Base-by-base conservation (phyloP, 2,329 filamentous ascomycete genomes). In the Chlorencoelia australis region DNA sequence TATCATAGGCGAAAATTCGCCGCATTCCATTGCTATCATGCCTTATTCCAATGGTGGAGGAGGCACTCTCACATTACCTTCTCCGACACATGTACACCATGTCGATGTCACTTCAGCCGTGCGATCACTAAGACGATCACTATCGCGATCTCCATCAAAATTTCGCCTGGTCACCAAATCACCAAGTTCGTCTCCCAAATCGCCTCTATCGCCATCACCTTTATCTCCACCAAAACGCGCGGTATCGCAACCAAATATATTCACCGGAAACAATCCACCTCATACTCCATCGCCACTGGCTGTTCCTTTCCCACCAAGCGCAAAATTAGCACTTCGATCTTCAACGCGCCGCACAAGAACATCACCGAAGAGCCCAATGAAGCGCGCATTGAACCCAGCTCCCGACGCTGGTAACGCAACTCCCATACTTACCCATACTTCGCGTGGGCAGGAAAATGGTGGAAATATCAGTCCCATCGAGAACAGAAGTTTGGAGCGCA, bases 121-220 rank as follows among this genome's bases (percentile, higher is more conserved):
- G 45, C 75, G 85, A 55, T 83, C 86, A 52, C 68, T 95, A 40
- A 75, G 88, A 47, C 82, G 86, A 50, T 94, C 89, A 17, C 69
- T 95, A 45, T 95, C 88, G 39, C 75, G 87, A 51, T 95, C 89
- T n/a, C 89, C 89, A 84, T 94, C 89, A 20, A 94, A 91, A 59
- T 89, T 91, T 58, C 71, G 74, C 39, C 65, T 93, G 35, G 65
- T 74, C 48, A 67, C 63, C 9, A 58, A 54, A 40, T 54, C 55
- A 19, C 51, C 55, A 15, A 56, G 49, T 39, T 48, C 57, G 44
- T 73, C 75, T 37, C 62, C 65, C 30, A 68, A 67, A 31, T 73
- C 72, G 30, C 68, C 71, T 22, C 62, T 76, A 28, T 77, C 77
- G 16, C 74, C 78, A 18, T 70, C 69, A 15, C 65, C 68, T 37